A percentile compares a stretch with the other conserved stretches of the same genome.
phyloP scores from a whole-genome alignment of 2,329 filamentous ascomycete species.

The Claviceps maximensis region DNA sequence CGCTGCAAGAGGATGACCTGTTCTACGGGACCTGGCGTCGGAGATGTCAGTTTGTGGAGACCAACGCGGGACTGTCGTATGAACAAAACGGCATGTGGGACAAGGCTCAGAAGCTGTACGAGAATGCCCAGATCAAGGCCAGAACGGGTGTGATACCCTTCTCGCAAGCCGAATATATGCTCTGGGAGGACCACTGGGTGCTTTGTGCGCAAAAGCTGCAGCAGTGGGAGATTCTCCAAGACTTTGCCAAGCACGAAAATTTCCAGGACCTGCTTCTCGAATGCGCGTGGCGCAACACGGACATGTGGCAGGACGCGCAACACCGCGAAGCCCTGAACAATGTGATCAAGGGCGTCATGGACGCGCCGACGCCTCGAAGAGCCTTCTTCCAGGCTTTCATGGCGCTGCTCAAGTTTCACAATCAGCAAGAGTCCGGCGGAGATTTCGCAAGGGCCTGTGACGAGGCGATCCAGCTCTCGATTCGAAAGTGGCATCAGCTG shows the following conservation, averaged over 20 bases:
- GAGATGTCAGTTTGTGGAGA: slow-evolving; percentile 92
- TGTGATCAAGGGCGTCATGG: slow-evolving; percentile 93
- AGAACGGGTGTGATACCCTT: slow-evolving; percentile 92
- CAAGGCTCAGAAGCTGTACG: slow-evolving; percentile 93
- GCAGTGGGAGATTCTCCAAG: slow-evolving; percentile 95
- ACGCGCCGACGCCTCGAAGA: slow-evolving; percentile 84
- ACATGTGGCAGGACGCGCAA: slow-evolving; percentile 81
- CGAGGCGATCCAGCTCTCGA: slow-evolving; percentile 92
- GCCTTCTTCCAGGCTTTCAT: slow-evolving; percentile 99
- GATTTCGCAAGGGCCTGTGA: slow-evolving; percentile 90
- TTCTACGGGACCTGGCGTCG: slow-evolving; percentile 97
- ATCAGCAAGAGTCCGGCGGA: slow-evolving; percentile 62
- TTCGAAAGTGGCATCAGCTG: slow-evolving; percentile 98
- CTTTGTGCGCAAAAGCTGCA: slow-evolving; percentile 95
- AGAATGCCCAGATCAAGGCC: slow-evolving; percentile 92
- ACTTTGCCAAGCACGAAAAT: slow-evolving; percentile 98
- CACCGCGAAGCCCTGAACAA: slow-evolving; percentile 82
- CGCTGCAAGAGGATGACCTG: slow-evolving; percentile 85
- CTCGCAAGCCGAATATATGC: slow-evolving; percentile 92
- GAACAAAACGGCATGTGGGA: slow-evolving; percentile 99
- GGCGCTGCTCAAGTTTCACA: slow-evolving; percentile 86
- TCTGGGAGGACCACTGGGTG: slow-evolving; percentile 99
- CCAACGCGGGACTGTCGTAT: slow-evolving; percentile 90
- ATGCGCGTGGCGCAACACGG: slow-evolving; percentile 87
- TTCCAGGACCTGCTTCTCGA: slow-evolving; percentile 92